Conservation (phyloP, 352 stramenopile species). For the Globisporangium echinulatum region DNA sequence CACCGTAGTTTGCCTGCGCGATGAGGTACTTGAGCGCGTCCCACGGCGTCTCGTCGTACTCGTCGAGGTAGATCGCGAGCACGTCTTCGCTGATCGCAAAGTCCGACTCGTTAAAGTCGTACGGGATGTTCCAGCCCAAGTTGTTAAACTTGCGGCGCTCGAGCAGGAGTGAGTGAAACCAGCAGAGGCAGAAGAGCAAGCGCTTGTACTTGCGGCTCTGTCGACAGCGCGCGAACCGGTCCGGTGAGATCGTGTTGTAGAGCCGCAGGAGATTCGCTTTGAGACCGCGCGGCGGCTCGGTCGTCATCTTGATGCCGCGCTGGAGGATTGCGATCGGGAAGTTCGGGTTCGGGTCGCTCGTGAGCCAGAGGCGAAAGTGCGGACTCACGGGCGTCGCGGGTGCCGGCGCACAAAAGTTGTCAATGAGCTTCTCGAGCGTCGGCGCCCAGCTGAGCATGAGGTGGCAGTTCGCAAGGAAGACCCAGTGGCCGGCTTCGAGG, state of each 20-base stretch:
- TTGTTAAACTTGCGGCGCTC: slow-evolving; percentile 96
- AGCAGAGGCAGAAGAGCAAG: slow-evolving; percentile 92
- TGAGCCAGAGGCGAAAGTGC: slow-evolving; percentile 92
- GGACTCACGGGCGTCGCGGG: slow-evolving; percentile 54
- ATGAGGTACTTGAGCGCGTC: slow-evolving; percentile 95
- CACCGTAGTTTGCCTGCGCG: slow-evolving; percentile 95
- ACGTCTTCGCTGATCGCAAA: slow-evolving; percentile 96
- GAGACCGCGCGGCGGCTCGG: slow-evolving; percentile 89
- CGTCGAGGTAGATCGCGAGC: slow-evolving; percentile 91
- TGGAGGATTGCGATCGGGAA: slow-evolving; percentile 96
- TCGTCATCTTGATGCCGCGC: slow-evolving; percentile 95
- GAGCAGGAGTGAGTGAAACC: slow-evolving; percentile 94
- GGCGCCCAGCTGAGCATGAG: slow-evolving; percentile 95
- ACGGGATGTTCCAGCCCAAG: slow-evolving; percentile 96
- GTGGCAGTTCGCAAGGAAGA: slow-evolving; percentile 96
- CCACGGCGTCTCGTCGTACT: slow-evolving; percentile 91
- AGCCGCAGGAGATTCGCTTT: slow-evolving; percentile 91
- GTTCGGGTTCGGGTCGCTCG: slow-evolving; percentile 89
- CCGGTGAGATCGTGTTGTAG: slow-evolving; percentile 90
- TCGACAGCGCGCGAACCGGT: slow-evolving; percentile 81
- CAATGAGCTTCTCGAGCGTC: slow-evolving; percentile 92
- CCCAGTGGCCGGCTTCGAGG: slow-evolving; percentile 86
- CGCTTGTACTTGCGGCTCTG: slow-evolving; percentile 89
- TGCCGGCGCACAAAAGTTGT: slow-evolving; percentile 69
- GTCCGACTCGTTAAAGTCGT: slow-evolving; percentile 97